phyloP scores from a whole-genome alignment of 192 early-diverging fungal species.

The Gonapodya prolifera region DNA sequence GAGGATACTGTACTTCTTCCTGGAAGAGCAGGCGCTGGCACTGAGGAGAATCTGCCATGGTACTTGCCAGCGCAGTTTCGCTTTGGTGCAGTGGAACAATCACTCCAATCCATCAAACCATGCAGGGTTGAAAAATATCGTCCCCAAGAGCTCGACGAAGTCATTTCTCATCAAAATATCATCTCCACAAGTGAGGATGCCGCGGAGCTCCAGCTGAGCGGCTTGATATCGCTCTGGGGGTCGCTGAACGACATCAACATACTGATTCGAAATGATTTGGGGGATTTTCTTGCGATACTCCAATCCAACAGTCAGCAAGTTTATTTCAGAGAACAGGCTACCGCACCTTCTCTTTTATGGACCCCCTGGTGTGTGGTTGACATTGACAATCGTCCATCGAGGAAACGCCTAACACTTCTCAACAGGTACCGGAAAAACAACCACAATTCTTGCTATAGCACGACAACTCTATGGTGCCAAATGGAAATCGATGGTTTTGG shows the following conservation, averaged over 20 bases:
- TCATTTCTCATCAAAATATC: slow-evolving; percentile 89
- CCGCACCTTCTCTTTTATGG: slow-evolving; percentile 98
- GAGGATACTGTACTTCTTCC: slow-evolving; percentile 12
- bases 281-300: slow-evolving; percentile 11
- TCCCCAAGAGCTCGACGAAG: slow-evolving; percentile 71
- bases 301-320: slow-evolving; percentile 49
- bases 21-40: neutral
- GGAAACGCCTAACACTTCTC: neutral
- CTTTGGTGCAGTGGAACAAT: neutral
- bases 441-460: slow-evolving; percentile 90
- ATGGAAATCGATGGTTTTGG: slow-evolving; percentile 82
- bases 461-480: slow-evolving; percentile 71
- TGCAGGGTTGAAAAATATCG: slow-evolving; percentile 95
- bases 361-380: slow-evolving; percentile 55
- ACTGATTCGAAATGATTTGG: too few relatives aligned
- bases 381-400: neutral
- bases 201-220: neutral
- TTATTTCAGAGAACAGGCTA: slow-evolving; percentile 81
- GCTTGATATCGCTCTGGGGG: neutral
- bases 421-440: slow-evolving; percentile 75
- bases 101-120: neutral
- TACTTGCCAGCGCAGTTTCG: slow-evolving; percentile 5
- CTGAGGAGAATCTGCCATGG: slow-evolving; percentile 21
- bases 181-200: slow-evolving; percentile 60
- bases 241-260: too few relatives aligned